Conservation (phyloP, 495 filamentous ascomycete species). For the Sphaerosporella brunnea region DNA sequence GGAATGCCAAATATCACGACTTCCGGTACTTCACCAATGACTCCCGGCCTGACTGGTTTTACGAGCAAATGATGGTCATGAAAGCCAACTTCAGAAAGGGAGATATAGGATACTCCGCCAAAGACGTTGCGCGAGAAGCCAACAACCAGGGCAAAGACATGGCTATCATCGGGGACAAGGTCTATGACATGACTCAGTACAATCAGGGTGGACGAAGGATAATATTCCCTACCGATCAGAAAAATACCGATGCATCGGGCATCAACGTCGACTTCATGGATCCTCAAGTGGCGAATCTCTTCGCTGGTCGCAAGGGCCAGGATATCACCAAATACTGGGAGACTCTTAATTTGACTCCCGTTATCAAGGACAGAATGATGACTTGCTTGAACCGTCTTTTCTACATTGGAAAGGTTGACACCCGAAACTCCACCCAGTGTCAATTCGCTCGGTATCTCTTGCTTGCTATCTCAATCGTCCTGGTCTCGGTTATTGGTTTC, state of each 20-base stretch:
- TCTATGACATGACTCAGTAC: slow-evolving; percentile 89
- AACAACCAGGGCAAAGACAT: slow-evolving; percentile 45
- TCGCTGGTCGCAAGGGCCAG: slow-evolving; percentile 52
- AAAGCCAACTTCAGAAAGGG: slow-evolving; percentile 69
- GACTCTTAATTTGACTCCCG: slow-evolving; percentile 38
- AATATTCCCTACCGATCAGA: slow-evolving; percentile 35
- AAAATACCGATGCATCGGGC: slow-evolving; percentile 27
- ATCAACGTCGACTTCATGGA: slow-evolving; percentile 72
- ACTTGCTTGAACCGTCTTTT: slow-evolving; percentile 88
- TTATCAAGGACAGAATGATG: slow-evolving; percentile 48
- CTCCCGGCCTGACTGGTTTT: slow-evolving; percentile 76
- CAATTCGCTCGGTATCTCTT: slow-evolving; percentile 81
- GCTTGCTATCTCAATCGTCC: slow-evolving; percentile 68
- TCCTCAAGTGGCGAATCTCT: slow-evolving; percentile 51
- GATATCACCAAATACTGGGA: slow-evolving; percentile 79
- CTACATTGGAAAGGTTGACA: slow-evolving; percentile 83
- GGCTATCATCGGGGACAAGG: slow-evolving; percentile 57
- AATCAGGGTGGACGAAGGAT: slow-evolving; percentile 54
- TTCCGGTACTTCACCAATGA: slow-evolving; percentile 74
- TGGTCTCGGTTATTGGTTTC: slow-evolving; percentile 69
- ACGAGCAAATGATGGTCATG: slow-evolving; percentile 61
- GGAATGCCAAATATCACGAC: slow-evolving; percentile 72
- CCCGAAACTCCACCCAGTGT: slow-evolving; percentile 70
- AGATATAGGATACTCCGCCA: slow-evolving; percentile 62
- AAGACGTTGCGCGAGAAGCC: slow-evolving; percentile 58